Evolutionary conservation across 306 rosid genomes (phyloP), one percentile per base, ranked within the genome.

Genomic region (Inga laurina): DNA sequence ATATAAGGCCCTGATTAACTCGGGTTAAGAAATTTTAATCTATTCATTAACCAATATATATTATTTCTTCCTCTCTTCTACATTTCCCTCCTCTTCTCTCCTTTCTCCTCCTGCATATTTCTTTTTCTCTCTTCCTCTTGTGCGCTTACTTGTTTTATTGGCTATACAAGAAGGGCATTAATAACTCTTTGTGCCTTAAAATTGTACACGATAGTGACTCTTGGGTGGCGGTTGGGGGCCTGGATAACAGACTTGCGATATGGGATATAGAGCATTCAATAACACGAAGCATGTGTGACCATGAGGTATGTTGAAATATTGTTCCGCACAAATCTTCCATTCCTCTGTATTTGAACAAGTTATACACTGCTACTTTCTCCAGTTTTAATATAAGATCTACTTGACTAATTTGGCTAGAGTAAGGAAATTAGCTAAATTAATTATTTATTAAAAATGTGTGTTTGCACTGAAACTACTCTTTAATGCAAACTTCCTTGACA

Each of bases 221-320:
- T 11, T 94, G 97, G 99, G 97, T 90, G 11, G 97, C 94, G 57
- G 85, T 92, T 74, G 99, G 99, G 57, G 62, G 98, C 80, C 82
- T 96, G 97, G 99, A 96, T 87, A 61, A 78, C 12, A 92, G 88
- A 84, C 89, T 96, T 67, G 56, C 86, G 45, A 88, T 96, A 69
- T 94, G 98, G 99, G 98, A 96, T 83, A 45, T 96, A 75, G 95
- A 88, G 81, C 94, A 90, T 75, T 90, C 94, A 1, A 39, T 74
- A 12, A 81, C 95, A 51, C 97, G 98, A 69, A 78, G 85, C 72
- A 91, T 77, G 3, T 90, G 97, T 75, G 88, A 94, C 44, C 99
- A 94, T 18, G 97, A 94, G 98, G 99, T 96, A 41, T 85, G 83
- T 84, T 10, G 74, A 35, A 7, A 41, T 81, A 77, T 69, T 45